These are phyloP conservation scores for Rhododendron griersonianum DNA, from an alignment of 148 eudicot genomes.

Conservation along the genomic window DNA sequence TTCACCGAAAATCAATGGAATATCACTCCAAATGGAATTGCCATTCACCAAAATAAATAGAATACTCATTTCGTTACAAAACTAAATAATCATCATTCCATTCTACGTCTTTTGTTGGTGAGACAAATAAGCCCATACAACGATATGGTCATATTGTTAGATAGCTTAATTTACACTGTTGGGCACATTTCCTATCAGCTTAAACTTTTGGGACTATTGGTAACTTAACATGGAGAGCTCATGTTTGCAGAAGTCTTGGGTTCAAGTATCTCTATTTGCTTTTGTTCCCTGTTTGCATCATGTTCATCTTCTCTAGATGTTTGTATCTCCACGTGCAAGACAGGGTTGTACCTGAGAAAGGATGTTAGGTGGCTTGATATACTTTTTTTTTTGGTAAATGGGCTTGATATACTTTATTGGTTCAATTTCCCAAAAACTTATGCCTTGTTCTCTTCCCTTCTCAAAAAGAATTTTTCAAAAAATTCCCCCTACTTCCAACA, in stretches of 20 bases:
- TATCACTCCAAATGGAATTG: background rate
- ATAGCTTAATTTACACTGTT: background rate
- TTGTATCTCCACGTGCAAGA: background rate
- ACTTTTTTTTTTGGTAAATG: no score
- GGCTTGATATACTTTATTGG: background rate
- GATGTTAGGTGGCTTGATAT: background rate
- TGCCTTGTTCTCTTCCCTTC: no score
- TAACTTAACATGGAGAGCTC: background rate
- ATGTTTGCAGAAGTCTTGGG: background rate
- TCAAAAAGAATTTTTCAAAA: no score
- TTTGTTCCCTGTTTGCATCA: background rate
- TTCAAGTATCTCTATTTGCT: background rate
- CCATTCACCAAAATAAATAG: background rate
- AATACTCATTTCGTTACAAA: no score
- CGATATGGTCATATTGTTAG: background rate
- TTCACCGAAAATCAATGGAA: background rate
- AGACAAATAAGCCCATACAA: background rate
- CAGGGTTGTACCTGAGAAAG: background rate
- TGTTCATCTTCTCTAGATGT: background rate
- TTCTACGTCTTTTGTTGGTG: background rate
- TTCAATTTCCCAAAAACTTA: background rate
- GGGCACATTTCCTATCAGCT: background rate
- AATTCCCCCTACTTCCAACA: no score
- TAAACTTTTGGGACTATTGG: background rate
- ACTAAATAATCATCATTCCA: background rate